A percentile compares a stretch with the other conserved stretches of the same genome.
Conservation (phyloP, 1,284 basidiomycete species). For the Pulveroboletus sp. region DNA sequence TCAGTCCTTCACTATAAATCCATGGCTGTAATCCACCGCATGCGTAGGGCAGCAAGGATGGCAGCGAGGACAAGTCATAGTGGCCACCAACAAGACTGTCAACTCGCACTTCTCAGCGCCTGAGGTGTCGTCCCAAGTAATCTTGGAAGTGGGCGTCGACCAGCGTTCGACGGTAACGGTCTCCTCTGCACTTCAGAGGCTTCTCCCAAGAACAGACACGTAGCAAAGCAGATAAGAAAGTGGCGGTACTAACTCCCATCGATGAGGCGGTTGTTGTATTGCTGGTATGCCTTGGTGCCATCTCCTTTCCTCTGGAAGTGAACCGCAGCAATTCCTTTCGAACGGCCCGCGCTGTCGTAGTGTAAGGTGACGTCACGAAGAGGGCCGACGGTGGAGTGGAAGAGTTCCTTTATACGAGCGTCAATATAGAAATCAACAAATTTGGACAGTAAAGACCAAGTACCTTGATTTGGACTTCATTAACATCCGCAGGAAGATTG, state of each 20-base stretch:
- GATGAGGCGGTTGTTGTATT: constrained; percentile 99
- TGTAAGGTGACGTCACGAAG: constrained; percentile 82
- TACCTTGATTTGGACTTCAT: constrained; percentile 92
- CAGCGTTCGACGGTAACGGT: constrained; percentile 27
- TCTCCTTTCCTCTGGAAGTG: constrained; percentile 87
- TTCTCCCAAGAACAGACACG: constrained; percentile 29
- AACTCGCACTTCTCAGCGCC: constrained; percentile 37
- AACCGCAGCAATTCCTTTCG: constrained; percentile 88
- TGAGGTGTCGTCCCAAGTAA: constrained; percentile 31
- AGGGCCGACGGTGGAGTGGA: constrained; percentile 88
- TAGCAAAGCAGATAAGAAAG: constrained; percentile 42
- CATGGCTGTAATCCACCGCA: constrained; percentile 32
- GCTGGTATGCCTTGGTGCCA: constrained; percentile 87
- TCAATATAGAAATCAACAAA: constrained; percentile 1
- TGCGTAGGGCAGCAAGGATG: constrained; percentile 16
- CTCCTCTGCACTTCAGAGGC: constrained; percentile 19
- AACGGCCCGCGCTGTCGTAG: constrained; percentile 84
- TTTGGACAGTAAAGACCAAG: constrained; percentile 25
- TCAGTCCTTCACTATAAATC: constrained; percentile 30
- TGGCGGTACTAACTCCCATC: constrained; percentile 97
- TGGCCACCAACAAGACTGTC: constrained; percentile 34
- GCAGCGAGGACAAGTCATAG: constrained; percentile 36
- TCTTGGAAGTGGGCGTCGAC: constrained; percentile 25
- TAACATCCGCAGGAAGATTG: constrained; percentile 94
- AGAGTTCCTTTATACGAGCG: constrained; percentile 73